Percentiles rank a stretch among this genome's conserved stretches.
These are phyloP conservation scores for Sporothrix inflata DNA, from an alignment of 2,329 filamentous ascomycete species.

Conservation along the genomic window DNA sequence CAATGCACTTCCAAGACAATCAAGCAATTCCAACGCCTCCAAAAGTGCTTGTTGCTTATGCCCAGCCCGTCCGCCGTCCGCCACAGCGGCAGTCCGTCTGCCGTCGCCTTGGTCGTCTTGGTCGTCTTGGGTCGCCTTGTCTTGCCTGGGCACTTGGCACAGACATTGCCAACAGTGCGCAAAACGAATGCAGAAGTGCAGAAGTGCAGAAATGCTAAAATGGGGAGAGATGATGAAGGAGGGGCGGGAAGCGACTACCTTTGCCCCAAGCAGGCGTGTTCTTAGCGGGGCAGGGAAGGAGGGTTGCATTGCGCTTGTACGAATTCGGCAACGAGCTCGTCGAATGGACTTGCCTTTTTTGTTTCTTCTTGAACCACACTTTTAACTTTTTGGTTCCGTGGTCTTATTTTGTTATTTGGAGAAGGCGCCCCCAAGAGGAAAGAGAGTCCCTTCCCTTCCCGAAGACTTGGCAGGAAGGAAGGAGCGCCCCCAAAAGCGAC, in stretches of 20 bases:
- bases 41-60: conserved; percentile 7
- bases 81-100: background rate
- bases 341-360: background rate
- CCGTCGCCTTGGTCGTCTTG: conserved; percentile 17
- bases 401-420: background rate
- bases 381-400: background rate
- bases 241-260: background rate
- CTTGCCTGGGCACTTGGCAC: conserved; percentile 6
- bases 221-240: background rate
- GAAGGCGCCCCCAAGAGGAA: background rate
- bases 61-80: background rate
- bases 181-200: background rate
- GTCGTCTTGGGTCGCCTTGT: conserved; percentile 17
- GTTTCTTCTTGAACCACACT: background rate
- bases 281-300: background rate
- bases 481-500: background rate
- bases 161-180: background rate
- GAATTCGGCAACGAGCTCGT: conserved; percentile 19
- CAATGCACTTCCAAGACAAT: conserved; percentile 9
- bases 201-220: background rate
- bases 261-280: background rate
- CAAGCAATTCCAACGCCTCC: background rate
- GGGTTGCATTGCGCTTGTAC: conserved; percentile 10
- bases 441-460: background rate
- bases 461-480: background rate